Base-by-base conservation (phyloP, 495 filamentous ascomycete species). In the Xylaria nigripes region DNA sequence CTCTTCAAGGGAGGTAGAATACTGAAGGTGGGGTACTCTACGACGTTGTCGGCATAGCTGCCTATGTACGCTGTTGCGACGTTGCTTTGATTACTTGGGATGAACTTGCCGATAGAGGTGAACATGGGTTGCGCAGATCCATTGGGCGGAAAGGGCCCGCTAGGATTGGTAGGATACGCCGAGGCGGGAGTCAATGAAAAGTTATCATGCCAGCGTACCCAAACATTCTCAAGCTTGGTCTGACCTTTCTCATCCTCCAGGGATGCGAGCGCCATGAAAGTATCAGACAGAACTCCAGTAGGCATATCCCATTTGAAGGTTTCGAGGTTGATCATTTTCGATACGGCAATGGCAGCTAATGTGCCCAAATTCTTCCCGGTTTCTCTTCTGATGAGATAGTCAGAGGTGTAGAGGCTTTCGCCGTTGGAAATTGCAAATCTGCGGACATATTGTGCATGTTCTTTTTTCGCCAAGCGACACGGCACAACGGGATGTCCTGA, bases 231-330 rank as follows among this genome's bases (percentile, higher is more conserved):
- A 52, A 96, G 69, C 8, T 86, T 84, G 61, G 85, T 82, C 23
- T 85, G 75, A 47, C 79, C 72, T 15, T 77, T 73, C n/a, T 78
- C 66, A 58, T 84, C 79, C 24, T 82, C 84, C 21, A 93, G 72
- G 0, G 86, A 92, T 0, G 85, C 77, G 38, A 96, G 76, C 21
- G 92, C 85, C 61, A 90, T 79, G 78, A 92, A 97, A 25, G 94
- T 85, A 60, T 95, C 89, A 45, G 90, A 79, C 38, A 92, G 69
- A 22, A 96, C 85, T 0, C 92, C 92, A 0, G 90, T 95, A 0
- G 90, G 89, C 91, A 95, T 95, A 65, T 97, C 91, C 92, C 92
- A 97, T 10, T 90, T 74, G 61, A 97, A 97, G 0, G 83, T 84
- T 68, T 97, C 90, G 18, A 97, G 78, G 57, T 90, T 90, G 21